Base-by-base conservation (phyloP, 1,284 basidiomycete genomes). In the Cryptococcus sp. region DNA sequence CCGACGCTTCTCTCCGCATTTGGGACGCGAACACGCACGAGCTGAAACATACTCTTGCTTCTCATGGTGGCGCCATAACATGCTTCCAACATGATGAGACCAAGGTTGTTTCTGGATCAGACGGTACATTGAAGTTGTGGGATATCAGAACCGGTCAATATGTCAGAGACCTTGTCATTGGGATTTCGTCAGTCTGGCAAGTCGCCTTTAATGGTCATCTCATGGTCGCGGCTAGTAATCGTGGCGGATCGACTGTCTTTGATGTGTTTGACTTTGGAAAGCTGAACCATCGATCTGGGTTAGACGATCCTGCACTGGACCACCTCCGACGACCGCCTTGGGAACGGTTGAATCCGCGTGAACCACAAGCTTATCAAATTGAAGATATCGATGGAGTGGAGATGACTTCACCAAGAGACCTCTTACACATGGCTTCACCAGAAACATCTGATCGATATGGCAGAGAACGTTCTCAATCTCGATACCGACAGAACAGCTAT, bases 91-190 rank as follows among this genome's bases (percentile, higher is more conserved):
- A 96, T 67, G 93, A 96, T 71, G 93, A 96, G 71, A 89, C 90
- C 80, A 95, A 95, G 73, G 90, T 97, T 50, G 82, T 97, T 45
- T 90, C 87, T 64, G 93, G 94, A 5, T 89, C 87, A 8, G 93
- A 96, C 67, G 94, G 93, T n/a, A 91, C 89, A 44, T 80, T 97
- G 63, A 96, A 96, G 80, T 88, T 96, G 83, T 97, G 94, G 94
- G 89, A 96, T 72, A 83, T 94, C 58, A 80, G 85, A 47, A 88
- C 91, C 56, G 92, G 93, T 32, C 82, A 82, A 0, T 85, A 89
- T 52, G 85, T 90, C 15, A 82, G 90, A 43, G 93, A 96, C 74
- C 79, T 97, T 58, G 80, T 96, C 58, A 88, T 87, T 1, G 89
- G 89, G 10, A 89, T 95, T 61, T 88, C 85, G 13, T 90, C 89